phyloP scores from a whole-genome alignment of 345 rosid genomes.

The Capsella bursapastoris region DNA sequence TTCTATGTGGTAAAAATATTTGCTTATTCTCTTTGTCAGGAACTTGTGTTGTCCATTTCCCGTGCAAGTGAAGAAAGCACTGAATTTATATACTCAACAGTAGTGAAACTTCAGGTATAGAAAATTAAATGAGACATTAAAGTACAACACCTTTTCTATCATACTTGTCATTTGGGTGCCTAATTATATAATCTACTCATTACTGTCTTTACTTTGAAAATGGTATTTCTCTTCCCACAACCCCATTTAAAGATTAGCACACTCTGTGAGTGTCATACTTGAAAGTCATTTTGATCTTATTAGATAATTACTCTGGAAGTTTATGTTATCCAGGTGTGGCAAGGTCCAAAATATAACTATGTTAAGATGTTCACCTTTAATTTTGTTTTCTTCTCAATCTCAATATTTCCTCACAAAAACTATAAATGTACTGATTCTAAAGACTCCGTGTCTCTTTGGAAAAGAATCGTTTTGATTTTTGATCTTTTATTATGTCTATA shows the following conservation, averaged over 20 bases:
- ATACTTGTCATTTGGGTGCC: constrained; percentile 27
- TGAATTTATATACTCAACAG: constrained; percentile 74
- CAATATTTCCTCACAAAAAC: not conserved
- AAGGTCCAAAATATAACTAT: not conserved
- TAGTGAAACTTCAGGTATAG: constrained; percentile 87
- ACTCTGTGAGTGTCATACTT: constrained; percentile 7
- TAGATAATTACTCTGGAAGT: constrained; percentile 17
- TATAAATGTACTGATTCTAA: constrained; percentile 20
- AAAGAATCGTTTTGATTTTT: constrained; percentile 18
- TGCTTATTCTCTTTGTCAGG: constrained; percentile 51
- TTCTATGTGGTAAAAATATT: constrained; percentile 15
- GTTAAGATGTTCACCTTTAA: constrained; percentile 26
- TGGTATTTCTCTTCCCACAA: not conserved
- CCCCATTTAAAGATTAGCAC: not conserved
- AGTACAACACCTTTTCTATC: constrained; percentile 14
- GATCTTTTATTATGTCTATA: constrained; percentile 44
- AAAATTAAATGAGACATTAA: constrained; percentile 10
- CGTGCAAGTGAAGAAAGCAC: constrained; percentile 92
- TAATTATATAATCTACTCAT: not conserved
- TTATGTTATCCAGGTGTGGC: constrained; percentile 7
- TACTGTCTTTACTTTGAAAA: constrained; percentile 12
- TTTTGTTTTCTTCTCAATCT: not conserved
- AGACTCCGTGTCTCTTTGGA: not conserved
- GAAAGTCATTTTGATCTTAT: constrained; percentile 13
- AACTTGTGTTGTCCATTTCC: constrained; percentile 75